These are phyloP conservation scores for Nemania serpens DNA, from an alignment of 2,329 filamentous ascomycete species.

Conservation along the genomic window DNA sequence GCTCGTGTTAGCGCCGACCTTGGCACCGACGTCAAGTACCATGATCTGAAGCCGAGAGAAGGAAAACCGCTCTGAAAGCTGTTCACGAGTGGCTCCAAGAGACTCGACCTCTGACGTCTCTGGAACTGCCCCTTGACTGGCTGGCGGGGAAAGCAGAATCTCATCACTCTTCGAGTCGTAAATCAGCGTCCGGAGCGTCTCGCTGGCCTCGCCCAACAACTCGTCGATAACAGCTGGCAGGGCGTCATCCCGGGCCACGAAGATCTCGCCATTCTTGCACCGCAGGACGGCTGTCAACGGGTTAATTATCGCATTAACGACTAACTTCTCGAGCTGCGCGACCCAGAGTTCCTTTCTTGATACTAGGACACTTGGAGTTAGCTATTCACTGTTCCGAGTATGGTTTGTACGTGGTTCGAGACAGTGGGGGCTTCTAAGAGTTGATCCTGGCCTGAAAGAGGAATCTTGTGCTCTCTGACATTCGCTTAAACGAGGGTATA, in stretches of 20 bases:
- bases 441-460: no score
- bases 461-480: no score
- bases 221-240: slow-evolving; percentile 66
- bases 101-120: neutral
- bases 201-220: slow-evolving; percentile 74
- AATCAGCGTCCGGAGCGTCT: slow-evolving; percentile 72
- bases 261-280: slow-evolving; percentile 77
- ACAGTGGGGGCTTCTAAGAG: no score
- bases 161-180: slow-evolving; percentile 56
- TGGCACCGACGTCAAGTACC: slow-evolving; percentile 53
- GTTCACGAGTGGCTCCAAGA: slow-evolving; percentile 48
- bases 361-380: slow-evolving; percentile 28
- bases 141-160: slow-evolving; percentile 42
- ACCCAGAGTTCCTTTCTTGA: slow-evolving; percentile 53
- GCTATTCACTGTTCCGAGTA: no score
- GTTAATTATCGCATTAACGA: slow-evolving; percentile 80
- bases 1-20: slow-evolving; percentile 59
- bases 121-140: neutral
- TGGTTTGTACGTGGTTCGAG: no score
- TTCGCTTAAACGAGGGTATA: no score
- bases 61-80: slow-evolving; percentile 50
- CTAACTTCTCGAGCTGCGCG: slow-evolving; percentile 84
- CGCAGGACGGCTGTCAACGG: slow-evolving; percentile 81
- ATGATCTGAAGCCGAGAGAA: slow-evolving; percentile 47
- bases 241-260: slow-evolving; percentile 58